A percentile compares a stretch with the other conserved stretches of the same genome.
Evolutionary conservation across 371 early-diverging fungal species (phyloP).

Genomic region (Mucor lusitanicus): DNA sequence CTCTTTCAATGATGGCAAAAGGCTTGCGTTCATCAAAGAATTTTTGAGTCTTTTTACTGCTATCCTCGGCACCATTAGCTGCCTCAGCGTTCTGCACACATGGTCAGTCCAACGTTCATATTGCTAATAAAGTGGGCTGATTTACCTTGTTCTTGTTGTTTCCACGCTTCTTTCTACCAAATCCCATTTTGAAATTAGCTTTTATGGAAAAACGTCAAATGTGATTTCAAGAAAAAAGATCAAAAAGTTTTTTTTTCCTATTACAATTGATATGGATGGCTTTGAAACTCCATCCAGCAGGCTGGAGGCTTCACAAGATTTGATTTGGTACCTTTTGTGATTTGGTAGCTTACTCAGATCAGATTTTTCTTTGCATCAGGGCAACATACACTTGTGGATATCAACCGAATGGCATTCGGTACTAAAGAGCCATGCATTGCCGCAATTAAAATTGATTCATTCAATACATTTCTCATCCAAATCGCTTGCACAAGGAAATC

Average conservation of each 20-base stretch:
- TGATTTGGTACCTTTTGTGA: too few relatives aligned
- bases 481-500: too few relatives aligned
- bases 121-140: not conserved
- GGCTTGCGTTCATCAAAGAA: constrained; percentile 26
- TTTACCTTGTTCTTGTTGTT: constrained; percentile 16
- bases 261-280: not conserved
- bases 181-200: constrained; percentile 14
- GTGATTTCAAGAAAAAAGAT: not conserved
- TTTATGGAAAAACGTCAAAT: not conserved
- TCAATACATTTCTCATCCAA: too few relatives aligned
- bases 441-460: too few relatives aligned
- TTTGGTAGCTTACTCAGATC: too few relatives aligned
- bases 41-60: constrained; percentile 6
- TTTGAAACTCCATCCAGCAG: not conserved
- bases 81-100: not conserved
- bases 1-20: constrained; percentile 49
- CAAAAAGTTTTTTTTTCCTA: not conserved
- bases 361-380: too few relatives aligned
- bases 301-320: not conserved
- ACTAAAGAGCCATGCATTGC: too few relatives aligned
- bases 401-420: too few relatives aligned
- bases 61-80: not conserved
- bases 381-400: too few relatives aligned
- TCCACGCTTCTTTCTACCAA: constrained; percentile 20
- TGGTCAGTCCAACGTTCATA: not conserved